Evolutionary conservation across 2,329 filamentous ascomycete genomes (phyloP).

Genomic region (Dactylonectria macrodidyma): DNA sequence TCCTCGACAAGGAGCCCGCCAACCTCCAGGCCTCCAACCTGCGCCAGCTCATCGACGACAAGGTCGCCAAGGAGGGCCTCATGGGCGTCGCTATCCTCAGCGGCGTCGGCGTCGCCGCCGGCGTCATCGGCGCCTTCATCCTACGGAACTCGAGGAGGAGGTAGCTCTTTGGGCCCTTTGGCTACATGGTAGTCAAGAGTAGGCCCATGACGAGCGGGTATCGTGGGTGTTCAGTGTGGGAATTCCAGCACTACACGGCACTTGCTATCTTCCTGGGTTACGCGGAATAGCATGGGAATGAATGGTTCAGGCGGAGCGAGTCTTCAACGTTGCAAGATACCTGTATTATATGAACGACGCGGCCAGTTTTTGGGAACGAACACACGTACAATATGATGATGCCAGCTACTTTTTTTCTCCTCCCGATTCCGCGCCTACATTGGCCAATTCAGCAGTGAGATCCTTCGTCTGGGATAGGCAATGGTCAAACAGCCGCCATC

Average conservation of each 20-base stretch:
- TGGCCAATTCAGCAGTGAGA: not conserved
- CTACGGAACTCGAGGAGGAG: constrained; percentile 81
- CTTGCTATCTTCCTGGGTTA: constrained; percentile 35
- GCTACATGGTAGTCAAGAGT: not conserved
- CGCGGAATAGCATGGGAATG: constrained; percentile 21
- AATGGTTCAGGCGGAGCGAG: constrained; percentile 31
- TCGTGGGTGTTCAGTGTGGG: constrained; percentile 25
- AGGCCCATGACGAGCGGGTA: constrained; percentile 10
- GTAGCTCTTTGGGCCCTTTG: constrained; percentile 46
- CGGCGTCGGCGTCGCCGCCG: constrained; percentile 91
- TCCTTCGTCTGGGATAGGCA: not conserved
- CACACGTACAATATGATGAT: constrained; percentile 33
- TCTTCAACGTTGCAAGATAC: constrained; percentile 40
- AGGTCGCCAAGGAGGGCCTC: constrained; percentile 93
- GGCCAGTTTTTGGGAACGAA: constrained; percentile 28
- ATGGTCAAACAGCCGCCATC: not conserved
- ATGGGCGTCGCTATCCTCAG: constrained; percentile 96
- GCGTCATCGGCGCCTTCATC: constrained; percentile 91
- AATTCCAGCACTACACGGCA: constrained; percentile 34
- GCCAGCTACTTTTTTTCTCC: constrained; percentile 13
- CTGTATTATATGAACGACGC: constrained; percentile 47
- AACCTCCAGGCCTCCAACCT: constrained; percentile 94
- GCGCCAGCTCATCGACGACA: constrained; percentile 91
- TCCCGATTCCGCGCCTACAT: not conserved
- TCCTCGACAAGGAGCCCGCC: constrained; percentile 90